Conservation (phyloP, 805 yeast genomes). For the Nakazawaea ernobii region DNA sequence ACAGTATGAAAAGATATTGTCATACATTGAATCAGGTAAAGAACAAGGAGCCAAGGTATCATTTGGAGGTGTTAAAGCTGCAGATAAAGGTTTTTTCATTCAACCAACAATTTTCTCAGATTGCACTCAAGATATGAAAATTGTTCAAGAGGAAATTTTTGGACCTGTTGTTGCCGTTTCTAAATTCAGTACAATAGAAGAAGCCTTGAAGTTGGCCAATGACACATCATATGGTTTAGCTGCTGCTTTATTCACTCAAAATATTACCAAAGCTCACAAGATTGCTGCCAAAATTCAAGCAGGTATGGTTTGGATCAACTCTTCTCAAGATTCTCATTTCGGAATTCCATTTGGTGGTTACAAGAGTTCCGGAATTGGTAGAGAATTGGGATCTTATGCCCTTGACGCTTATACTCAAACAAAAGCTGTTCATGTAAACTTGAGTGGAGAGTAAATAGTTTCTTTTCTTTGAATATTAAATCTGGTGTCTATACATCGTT, state of each 20-base stretch:
- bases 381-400: conserved; percentile 67
- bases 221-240: conserved; percentile 41
- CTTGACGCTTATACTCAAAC: conserved; percentile 62
- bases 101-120: conserved; percentile 45
- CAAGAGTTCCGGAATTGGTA: conserved; percentile 48
- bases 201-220: conserved; percentile 37
- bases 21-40: conserved; percentile 42
- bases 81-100: conserved; percentile 29
- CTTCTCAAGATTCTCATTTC: conserved; percentile 39
- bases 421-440: conserved; percentile 59
- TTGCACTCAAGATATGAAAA: conserved; percentile 32
- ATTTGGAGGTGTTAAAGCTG: conserved; percentile 33
- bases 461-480: no score
- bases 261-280: conserved; percentile 31
- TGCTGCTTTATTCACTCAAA: conserved; percentile 37
- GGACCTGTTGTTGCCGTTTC: conserved; percentile 47
- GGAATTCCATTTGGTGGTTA: conserved; percentile 54
- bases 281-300: conserved; percentile 36
- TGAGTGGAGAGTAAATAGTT: conserved; percentile 23
- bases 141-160: conserved; percentile 43
- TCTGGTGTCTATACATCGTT: no score
- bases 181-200: conserved; percentile 37
- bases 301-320: conserved; percentile 45
- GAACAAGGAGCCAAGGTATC: conserved; percentile 47
- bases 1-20: conserved; percentile 41